These are phyloP conservation scores for Podaxis carcinomalis DNA, from an alignment of 768 basidiomycete species.

Conservation along the genomic window DNA sequence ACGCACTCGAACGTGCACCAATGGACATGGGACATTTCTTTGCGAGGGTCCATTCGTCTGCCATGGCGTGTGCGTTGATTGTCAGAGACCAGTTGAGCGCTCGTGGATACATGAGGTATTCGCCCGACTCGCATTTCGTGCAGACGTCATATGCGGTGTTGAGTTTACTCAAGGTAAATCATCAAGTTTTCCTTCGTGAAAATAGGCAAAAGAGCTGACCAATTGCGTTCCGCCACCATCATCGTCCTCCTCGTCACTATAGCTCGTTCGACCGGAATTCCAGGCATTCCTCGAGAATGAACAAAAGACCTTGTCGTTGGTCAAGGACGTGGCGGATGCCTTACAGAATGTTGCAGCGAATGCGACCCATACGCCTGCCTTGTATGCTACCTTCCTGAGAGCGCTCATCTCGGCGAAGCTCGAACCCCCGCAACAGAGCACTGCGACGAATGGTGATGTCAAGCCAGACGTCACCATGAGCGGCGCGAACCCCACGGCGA, in stretches of 20 bases:
- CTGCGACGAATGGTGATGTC: constrained; percentile 14
- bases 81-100: constrained; percentile 80
- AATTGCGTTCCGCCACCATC: not conserved
- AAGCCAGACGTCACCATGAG: constrained; percentile 12
- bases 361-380: constrained; percentile 80
- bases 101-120: constrained; percentile 71
- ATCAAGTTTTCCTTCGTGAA: not conserved
- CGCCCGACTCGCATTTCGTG: constrained; percentile 89
- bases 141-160: constrained; percentile 91
- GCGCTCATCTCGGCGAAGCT: constrained; percentile 63
- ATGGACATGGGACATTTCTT: constrained; percentile 84
- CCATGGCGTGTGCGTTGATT: constrained; percentile 63
- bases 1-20: constrained; percentile 77
- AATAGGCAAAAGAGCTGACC: not conserved
- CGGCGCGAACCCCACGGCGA: not conserved
- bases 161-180: constrained; percentile 81
- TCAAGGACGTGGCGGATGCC: constrained; percentile 76
- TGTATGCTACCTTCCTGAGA: constrained; percentile 82
- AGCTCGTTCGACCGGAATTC: constrained; percentile 86
- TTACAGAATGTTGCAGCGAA: constrained; percentile 78
- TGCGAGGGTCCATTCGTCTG: constrained; percentile 68
- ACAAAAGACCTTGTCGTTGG: constrained; percentile 61
- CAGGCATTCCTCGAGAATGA: constrained; percentile 72
- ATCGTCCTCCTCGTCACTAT: not conserved
- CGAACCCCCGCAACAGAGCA: constrained; percentile 18